These are phyloP conservation scores for Penicillium expansum DNA, from an alignment of 2,329 filamentous ascomycete species.

Conservation along the genomic window DNA sequence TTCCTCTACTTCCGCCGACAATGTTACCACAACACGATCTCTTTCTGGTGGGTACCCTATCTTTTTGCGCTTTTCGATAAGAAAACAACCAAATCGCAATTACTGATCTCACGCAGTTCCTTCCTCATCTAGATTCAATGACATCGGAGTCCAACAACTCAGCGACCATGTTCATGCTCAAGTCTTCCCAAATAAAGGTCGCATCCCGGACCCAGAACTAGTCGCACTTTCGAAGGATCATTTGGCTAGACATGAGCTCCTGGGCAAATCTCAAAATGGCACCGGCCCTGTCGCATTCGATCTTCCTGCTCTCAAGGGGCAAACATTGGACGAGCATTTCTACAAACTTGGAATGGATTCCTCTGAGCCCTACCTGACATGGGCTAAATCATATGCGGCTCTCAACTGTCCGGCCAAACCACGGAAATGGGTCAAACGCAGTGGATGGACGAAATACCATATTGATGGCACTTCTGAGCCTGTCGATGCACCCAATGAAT, in stretches of 20 bases:
- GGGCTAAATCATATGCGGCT: constrained; percentile 71
- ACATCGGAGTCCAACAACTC: constrained; percentile 91
- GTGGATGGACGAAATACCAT: constrained; percentile 94
- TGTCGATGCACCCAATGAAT: constrained; percentile 74
- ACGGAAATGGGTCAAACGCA: constrained; percentile 71
- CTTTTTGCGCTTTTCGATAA: not conserved
- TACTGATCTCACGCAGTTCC: constrained; percentile 30
- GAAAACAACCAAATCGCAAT: constrained; percentile 14
- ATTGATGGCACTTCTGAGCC: constrained; percentile 68
- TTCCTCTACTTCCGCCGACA: constrained; percentile 10
- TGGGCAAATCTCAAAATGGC: constrained; percentile 84
- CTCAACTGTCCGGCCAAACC: constrained; percentile 58
- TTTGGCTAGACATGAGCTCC: constrained; percentile 76
- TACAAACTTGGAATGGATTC: constrained; percentile 80
- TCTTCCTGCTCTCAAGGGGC: constrained; percentile 73
- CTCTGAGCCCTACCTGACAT: constrained; percentile 75
- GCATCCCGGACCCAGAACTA: constrained; percentile 65
- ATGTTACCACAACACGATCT: constrained; percentile 13
- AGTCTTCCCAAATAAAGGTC: constrained; percentile 63
- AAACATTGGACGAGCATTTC: constrained; percentile 90
- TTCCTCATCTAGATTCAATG: constrained; percentile 71
- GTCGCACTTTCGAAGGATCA: constrained; percentile 80
- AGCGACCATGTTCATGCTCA: constrained; percentile 79
- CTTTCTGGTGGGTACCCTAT: constrained; percentile 29
- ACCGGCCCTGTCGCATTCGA: constrained; percentile 77